phyloP scores from a whole-genome alignment of 2,329 filamentous ascomycete species.

The Juglanconis juglandina region DNA sequence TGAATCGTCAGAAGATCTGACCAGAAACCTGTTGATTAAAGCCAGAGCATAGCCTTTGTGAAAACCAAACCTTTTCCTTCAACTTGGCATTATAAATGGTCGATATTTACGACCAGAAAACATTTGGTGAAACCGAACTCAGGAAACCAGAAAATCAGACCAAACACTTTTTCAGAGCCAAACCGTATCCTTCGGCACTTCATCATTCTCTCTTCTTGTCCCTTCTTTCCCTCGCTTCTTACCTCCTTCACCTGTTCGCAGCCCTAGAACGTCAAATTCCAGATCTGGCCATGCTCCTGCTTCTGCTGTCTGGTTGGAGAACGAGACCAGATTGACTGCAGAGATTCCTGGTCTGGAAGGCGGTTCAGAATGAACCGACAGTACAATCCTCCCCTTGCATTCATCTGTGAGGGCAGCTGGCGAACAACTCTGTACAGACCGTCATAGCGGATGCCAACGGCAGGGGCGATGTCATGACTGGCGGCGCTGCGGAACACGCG shows the following conservation, averaged over 20 bases:
- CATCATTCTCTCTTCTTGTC: no score
- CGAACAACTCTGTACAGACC: constrained; percentile 30
- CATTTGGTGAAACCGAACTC: no score
- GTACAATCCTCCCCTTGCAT: constrained; percentile 20
- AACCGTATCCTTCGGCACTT: no score
- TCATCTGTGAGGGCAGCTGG: constrained; percentile 9
- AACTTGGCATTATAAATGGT: no score
- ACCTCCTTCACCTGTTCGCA: not conserved
- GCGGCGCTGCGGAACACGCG: constrained; percentile 29
- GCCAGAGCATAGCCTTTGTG: no score
- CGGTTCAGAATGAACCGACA: constrained; percentile 24
- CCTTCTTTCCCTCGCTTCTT: not conserved
- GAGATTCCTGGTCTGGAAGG: constrained; percentile 15
- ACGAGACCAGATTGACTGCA: constrained; percentile 14
- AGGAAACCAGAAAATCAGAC: no score
- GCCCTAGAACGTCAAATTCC: constrained; percentile 2
- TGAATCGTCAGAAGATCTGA: no score
- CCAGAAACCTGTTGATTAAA: no score
- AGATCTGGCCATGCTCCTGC: constrained; percentile 16
- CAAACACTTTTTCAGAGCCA: no score
- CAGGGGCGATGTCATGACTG: constrained; percentile 18
- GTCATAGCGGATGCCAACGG: constrained; percentile 33
- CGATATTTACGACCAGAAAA: no score
- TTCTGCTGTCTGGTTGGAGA: constrained; percentile 19
- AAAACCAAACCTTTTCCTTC: no score